Percentiles rank a stretch among this genome's conserved stretches.
These are phyloP conservation scores for Penicillium silybi DNA, from an alignment of 495 filamentous ascomycete species.

Conservation along the genomic window DNA sequence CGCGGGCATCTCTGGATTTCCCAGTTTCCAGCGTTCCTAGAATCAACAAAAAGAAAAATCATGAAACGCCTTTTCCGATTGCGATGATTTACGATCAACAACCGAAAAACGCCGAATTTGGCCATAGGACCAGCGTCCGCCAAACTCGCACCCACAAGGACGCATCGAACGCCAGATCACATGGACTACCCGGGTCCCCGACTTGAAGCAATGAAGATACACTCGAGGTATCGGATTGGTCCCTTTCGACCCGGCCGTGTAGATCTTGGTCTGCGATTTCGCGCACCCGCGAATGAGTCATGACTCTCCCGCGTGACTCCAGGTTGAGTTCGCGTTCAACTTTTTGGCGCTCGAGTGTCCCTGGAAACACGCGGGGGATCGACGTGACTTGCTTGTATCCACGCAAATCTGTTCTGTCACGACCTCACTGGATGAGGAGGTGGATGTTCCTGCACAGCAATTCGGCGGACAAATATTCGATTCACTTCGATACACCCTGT, in stretches of 20 bases:
- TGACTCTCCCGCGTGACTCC: conserved; percentile 1
- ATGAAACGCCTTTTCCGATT: conserved; percentile 8
- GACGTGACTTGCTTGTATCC: not conserved
- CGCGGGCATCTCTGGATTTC: not conserved
- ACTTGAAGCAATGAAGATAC: conserved; percentile 50
- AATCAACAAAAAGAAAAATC: conserved; percentile 2
- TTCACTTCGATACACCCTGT: conserved; percentile 5
- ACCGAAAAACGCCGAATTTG: conserved; percentile 10
- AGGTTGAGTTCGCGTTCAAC: conserved; percentile 41
- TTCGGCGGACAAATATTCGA: conserved; percentile 3
- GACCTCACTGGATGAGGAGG: not conserved
- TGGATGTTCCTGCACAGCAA: not conserved
- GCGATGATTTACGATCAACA: conserved; percentile 18
- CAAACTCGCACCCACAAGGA: conserved; percentile 10
- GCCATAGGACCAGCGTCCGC: conserved; percentile 9
- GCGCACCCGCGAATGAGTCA: conserved; percentile 25
- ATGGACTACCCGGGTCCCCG: conserved; percentile 33
- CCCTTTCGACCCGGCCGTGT: conserved; percentile 37
- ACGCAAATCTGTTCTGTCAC: conserved; percentile 9
- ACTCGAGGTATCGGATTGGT: conserved; percentile 39
- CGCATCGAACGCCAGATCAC: conserved; percentile 29
- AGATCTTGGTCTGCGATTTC: conserved; percentile 24
- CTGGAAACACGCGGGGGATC: conserved; percentile 4
- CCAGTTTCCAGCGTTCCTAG: not conserved
- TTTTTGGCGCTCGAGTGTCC: conserved; percentile 42